phyloP scores from a whole-genome alignment of 2,329 filamentous ascomycete species.

The Penicillium sp. region DNA sequence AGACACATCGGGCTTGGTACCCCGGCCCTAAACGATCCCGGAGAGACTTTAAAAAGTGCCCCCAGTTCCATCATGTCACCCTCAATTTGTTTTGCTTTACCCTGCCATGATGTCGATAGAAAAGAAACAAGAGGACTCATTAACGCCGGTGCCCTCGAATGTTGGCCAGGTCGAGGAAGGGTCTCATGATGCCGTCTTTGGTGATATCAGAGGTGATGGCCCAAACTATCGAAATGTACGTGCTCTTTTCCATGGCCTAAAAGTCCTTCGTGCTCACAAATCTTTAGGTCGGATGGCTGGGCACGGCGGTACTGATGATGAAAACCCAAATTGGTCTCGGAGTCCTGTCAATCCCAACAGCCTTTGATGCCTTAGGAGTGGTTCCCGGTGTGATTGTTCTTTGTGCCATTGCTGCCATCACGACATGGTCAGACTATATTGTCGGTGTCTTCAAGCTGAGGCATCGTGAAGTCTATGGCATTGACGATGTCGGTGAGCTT shows the following conservation, averaged over 20 bases:
- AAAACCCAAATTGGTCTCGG: conserved; percentile 38
- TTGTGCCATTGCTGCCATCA: background rate
- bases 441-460: conserved; percentile 7
- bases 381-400: conserved; percentile 41
- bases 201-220: conserved; percentile 17
- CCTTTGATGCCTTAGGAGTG: conserved; percentile 51
- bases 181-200: conserved; percentile 18
- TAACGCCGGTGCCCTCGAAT: conserved; percentile 1
- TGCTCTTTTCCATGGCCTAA: background rate
- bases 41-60: background rate
- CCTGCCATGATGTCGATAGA: conserved; percentile 1
- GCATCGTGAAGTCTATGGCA: conserved; percentile 13
- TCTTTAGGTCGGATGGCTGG: conserved; percentile 6
- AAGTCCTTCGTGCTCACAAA: background rate
- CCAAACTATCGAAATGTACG: conserved; percentile 21
- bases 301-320: conserved; percentile 8
- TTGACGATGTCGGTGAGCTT: conserved; percentile 10
- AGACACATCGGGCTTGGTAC: background rate
- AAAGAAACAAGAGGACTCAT: conserved; percentile 4
- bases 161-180: conserved; percentile 3
- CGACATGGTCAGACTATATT: conserved; percentile 10
- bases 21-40: background rate
- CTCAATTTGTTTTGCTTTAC: background rate
- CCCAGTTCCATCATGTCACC: background rate
- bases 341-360: conserved; percentile 54